phyloP scores from a whole-genome alignment of 2,329 filamentous ascomycete species.

The Trichophyton simii region DNA sequence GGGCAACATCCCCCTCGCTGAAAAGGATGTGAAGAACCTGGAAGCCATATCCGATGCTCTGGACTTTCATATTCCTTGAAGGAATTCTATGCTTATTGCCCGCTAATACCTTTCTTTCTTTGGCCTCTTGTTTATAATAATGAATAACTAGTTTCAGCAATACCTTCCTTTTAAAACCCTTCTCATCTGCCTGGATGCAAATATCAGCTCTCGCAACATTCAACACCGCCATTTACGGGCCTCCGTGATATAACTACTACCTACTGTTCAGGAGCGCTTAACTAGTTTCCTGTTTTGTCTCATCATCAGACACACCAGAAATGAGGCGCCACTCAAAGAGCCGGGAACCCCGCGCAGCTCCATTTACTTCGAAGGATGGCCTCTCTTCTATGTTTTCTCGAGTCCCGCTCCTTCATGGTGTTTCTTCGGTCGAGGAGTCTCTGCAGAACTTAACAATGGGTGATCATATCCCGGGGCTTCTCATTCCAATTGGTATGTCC shows the following conservation, averaged over 20 bases:
- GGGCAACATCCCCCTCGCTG: not conserved
- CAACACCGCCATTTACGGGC: not conserved
- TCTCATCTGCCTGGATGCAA: not conserved
- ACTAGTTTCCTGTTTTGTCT: not conserved
- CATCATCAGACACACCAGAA: not conserved
- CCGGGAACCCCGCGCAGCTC: slow-evolving; percentile 8
- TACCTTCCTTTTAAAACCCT: not conserved
- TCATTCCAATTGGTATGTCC: slow-evolving; percentile 21
- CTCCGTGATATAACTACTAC: too few relatives aligned
- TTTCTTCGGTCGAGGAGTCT: not conserved
- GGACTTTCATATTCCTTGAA: not conserved
- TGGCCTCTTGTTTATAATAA: not conserved
- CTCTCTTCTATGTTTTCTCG: slow-evolving; percentile 11
- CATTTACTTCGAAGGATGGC: slow-evolving; percentile 4
- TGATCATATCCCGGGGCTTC: slow-evolving; percentile 22
- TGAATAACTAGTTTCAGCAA: not conserved
- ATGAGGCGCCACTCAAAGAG: slow-evolving; percentile 11
- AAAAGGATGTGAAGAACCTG: not conserved
- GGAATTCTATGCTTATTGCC: not conserved
- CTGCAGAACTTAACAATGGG: slow-evolving; percentile 16
- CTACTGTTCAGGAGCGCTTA: not conserved
- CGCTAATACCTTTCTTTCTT: not conserved
- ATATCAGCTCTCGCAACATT: not conserved
- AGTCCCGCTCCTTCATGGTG: slow-evolving; percentile 6
- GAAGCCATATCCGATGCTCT: not conserved